Conservation (phyloP, 2,329 filamentous ascomycete species). For the Nothopassalora personata region DNA sequence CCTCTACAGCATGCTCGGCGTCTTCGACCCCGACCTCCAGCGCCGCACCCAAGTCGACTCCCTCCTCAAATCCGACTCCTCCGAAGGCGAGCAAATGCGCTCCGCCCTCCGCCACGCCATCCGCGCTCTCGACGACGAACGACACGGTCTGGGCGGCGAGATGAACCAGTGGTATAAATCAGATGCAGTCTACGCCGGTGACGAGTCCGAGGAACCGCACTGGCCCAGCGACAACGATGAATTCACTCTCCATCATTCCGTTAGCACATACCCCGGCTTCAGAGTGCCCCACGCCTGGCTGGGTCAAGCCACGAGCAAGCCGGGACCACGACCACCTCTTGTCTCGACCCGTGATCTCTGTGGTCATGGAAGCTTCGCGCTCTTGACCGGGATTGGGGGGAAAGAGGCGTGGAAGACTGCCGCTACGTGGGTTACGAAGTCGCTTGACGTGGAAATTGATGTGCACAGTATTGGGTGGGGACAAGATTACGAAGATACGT, state of each 20-base stretch:
- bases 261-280: conserved; percentile 51
- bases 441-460: conserved; percentile 42
- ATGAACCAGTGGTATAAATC: conserved; percentile 51
- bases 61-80: conserved; percentile 34
- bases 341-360: conserved; percentile 57
- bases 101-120: conserved; percentile 28
- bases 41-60: conserved; percentile 8
- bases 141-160: conserved; percentile 50
- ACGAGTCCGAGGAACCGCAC: conserved; percentile 34
- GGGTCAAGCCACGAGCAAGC: conserved; percentile 34
- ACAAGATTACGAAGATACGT: conserved; percentile 55
- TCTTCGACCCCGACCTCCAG: conserved; percentile 14
- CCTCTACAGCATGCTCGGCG: conserved; percentile 9
- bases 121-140: conserved; percentile 23
- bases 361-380: conserved; percentile 48
- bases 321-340: conserved; percentile 38
- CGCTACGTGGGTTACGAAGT: conserved; percentile 34
- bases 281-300: conserved; percentile 60
- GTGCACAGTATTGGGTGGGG: conserved; percentile 49
- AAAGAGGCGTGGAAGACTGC: conserved; percentile 48
- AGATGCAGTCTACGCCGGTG: conserved; percentile 34
- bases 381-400: conserved; percentile 49
- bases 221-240: conserved; percentile 31
- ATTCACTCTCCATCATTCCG: conserved; percentile 32
- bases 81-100: conserved; percentile 28